Percentiles rank a stretch among this genome's conserved stretches.
Conservation (phyloP, 805 yeast genomes). For the Zygosaccharomyces bisporus region DNA sequence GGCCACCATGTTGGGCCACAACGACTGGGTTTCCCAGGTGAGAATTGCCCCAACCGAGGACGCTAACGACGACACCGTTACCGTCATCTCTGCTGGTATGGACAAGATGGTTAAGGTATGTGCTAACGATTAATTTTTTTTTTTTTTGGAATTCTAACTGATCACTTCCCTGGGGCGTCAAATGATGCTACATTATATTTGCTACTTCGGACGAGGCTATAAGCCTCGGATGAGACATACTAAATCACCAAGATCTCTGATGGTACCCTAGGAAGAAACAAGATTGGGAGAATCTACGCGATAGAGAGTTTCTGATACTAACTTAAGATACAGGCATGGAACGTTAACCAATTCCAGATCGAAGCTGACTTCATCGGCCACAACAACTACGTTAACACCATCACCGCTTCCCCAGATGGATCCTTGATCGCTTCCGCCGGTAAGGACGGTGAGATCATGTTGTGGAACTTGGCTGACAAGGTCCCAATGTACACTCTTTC, state of each 20-base stretch:
- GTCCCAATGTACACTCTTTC: conserved; percentile 86
- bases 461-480: conserved; percentile 93
- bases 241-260: conserved; percentile 99
- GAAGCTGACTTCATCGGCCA: conserved; percentile 98
- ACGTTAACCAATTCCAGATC: conserved; percentile 74
- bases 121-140: conserved; percentile 31
- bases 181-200: conserved; percentile 84
- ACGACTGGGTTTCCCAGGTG: conserved; percentile 98
- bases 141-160: conserved; percentile 11
- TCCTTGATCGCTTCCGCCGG: conserved; percentile 99
- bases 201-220: conserved; percentile 96
- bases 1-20: conserved; percentile 91
- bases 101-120: conserved; percentile 99
- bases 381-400: conserved; percentile 96
- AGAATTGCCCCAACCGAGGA: conserved; percentile 79
- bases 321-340: conserved; percentile 79
- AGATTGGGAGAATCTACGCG: not conserved
- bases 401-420: conserved; percentile 99
- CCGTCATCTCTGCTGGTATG: conserved; percentile 97
- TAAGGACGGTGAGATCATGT: conserved; percentile 97
- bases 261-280: conserved; percentile 26
- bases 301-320: conserved; percentile 39
- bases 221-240: conserved; percentile 88
- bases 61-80: conserved; percentile 51
- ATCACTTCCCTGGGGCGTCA: conserved; percentile 22